Evolutionary conservation across 176 grass and related monocot species (phyloP), one percentile per base, ranked within the genome.

Genomic region (Tillandsia leiboldiana): DNA sequence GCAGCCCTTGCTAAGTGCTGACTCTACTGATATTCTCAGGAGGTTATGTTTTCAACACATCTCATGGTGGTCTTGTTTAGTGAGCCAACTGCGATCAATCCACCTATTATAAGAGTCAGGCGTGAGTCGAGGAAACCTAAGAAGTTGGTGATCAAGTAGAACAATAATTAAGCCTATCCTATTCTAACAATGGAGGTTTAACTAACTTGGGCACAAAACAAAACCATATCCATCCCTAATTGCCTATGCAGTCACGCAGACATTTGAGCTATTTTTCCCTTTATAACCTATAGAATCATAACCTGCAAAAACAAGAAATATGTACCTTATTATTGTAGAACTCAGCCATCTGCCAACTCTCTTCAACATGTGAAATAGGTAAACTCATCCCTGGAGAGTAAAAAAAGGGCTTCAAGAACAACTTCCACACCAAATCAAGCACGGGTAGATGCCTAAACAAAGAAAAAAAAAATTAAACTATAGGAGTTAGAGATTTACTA

Each of bases 321-420:
- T 8, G 50, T 93, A 99, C 95, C 95, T 99, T 99, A 70, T 99
- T 99, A 77, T 90, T 94, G 57, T 94, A 99, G 72, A 99, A 99
- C 78, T 99, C 95, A 73, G 95, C 90, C 84, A 90, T 94, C 84
- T 99, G 95, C 95, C 95, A 99, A 68, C 74, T 85, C 81, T 99
- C 95, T 79, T 99, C 95, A 33, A 94, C 85, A 84, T 99, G 95
- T 76, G 95, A 82, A 26, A 80, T 93, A 71, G 90, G 95, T 71
- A 99, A 85, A 76, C 82, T 94, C 95, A 99, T 90, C 28, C 95
- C 95, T 99, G 73, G 23, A 63, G 54, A 9, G 63, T n/a, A 42
- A 49, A 4, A 80, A 53, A 53, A 68, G 47, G 12, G 33, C 33
- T 4, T 59, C 63, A 64, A 72, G 51, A 64, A 11, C 26, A 42